phyloP scores from a whole-genome alignment of 306 rosid genomes.

The Castanea mollissima region DNA sequence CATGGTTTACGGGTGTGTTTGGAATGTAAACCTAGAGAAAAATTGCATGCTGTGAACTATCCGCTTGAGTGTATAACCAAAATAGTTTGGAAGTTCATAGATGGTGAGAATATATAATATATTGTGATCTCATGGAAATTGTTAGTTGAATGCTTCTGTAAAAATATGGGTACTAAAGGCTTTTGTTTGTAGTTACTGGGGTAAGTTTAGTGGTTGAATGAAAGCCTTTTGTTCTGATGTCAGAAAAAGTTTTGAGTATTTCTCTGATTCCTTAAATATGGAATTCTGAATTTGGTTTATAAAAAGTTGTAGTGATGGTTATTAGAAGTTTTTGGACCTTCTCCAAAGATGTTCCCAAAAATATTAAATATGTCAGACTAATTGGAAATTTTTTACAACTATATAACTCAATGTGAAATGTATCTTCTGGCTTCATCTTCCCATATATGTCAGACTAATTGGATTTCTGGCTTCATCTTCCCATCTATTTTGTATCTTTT shows the following conservation, averaged over 20 bases:
- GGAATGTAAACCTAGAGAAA: not conserved
- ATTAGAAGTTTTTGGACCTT: conserved; percentile 1
- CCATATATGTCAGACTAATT: not conserved
- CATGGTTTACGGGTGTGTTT: not conserved
- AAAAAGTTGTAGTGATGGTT: not conserved
- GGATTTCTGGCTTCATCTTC: not conserved
- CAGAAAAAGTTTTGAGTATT: not conserved
- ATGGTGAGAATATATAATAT: not conserved
- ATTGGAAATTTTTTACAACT: not conserved
- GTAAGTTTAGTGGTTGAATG: not conserved
- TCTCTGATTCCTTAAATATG: not conserved
- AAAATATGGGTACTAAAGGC: not conserved
- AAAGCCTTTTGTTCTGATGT: not conserved
- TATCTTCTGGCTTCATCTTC: not conserved
- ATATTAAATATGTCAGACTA: conserved; percentile 1
- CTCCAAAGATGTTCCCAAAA: conserved; percentile 3
- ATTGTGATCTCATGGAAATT: not conserved
- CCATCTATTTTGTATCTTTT: not conserved
- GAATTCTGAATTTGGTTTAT: conserved; percentile 1
- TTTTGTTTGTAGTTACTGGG: not conserved
- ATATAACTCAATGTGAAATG: too few species aligned
- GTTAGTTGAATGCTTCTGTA: not conserved
- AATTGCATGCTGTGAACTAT: not conserved
- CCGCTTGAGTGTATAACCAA: not conserved
- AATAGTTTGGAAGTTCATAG: not conserved